These are phyloP conservation scores for Chamaecyparis obtusa DNA, from an alignment of 75 land plant genomes.

Conservation along the genomic window DNA sequence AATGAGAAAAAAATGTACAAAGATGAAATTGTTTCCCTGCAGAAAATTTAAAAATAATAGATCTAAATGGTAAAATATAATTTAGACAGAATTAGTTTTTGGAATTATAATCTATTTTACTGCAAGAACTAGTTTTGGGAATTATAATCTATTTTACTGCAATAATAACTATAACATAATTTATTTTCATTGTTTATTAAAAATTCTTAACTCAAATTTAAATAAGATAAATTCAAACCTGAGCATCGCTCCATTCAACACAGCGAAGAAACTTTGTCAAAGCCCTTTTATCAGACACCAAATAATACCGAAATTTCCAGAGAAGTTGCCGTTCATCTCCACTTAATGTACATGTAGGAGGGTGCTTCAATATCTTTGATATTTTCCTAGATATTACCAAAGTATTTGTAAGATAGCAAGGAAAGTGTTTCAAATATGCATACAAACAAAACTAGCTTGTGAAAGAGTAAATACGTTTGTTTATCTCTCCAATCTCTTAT, in stretches of 20 bases:
- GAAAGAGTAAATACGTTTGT: background rate
- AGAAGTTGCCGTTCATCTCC: conserved; percentile 92
- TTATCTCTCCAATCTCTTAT: background rate
- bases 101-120: background rate
- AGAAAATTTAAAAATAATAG: background rate
- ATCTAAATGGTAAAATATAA: background rate
- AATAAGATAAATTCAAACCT: conserved; percentile 39
- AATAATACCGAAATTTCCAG: conserved; percentile 91
- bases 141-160: too few relatives aligned
- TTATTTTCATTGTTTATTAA: background rate
- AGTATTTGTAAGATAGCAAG: background rate
- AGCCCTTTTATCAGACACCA: conserved; percentile 89
- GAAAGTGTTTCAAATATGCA: background rate
- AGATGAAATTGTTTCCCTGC: background rate
- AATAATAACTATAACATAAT: background rate
- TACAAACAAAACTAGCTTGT: background rate
- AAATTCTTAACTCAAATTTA: background rate
- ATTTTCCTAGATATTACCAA: conserved; percentile 48
- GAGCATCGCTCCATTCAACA: conserved; percentile 99
- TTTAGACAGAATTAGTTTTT: background rate
- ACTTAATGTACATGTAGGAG: conserved; percentile 80
- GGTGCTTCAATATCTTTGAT: conserved; percentile 77
- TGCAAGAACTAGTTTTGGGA: too few relatives aligned
- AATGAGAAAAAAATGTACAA: background rate
- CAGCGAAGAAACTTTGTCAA: conserved; percentile 91